Base-by-base conservation (phyloP, 2,329 filamentous ascomycete species). In the Verticillium alfalfae region DNA sequence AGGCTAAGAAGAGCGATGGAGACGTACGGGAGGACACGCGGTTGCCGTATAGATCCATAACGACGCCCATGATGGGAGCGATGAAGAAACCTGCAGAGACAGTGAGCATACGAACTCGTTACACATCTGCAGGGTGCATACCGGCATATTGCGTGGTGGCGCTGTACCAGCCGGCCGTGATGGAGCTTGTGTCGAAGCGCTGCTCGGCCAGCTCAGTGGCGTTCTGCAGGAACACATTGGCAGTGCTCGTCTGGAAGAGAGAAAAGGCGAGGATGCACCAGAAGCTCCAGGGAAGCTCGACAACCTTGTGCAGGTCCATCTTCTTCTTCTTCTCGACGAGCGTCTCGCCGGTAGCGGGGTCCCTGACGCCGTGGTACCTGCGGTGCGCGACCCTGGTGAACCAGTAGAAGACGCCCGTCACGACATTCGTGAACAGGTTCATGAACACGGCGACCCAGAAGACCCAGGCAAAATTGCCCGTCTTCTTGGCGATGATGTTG, bases 381-480 rank as follows among this genome's bases (percentile, higher is more conserved):
- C 75, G 75, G 37, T 81, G 77, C 45, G 78, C 80, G 70, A 80
- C 82, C 10, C 75, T 75, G 0, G 79, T 85, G 67, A 88, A 87
- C 66, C 79, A 78, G 73, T 79, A 86, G 69, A 87, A 88, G 10
- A 75, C 70, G 0, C 78, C 59, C 0, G 84, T 86, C 1, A 79
- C 76, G 0, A 79, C 67, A 60, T 88, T 88, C 9, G 85, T 87
- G 64, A 88, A 88, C 2, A 88, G 62, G 62, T 88, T 87, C 82
- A 88, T 87, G 66, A 85, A 84, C 0, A 88, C 84, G 0, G 81
- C 78, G 10, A 81, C 81, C 85, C 85, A 88, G 67, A 82, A 88
- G 0, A 83, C 83, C 83, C 84, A 88, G 59, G 80, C 80, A 56
- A 88, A 88, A 66, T 88, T 78, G 0, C 84, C 84, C 0, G 81